Percentiles rank a stretch among this genome's conserved stretches.
Conservation (phyloP, 106 monocot species). For the Platanthera guangdongensis region DNA sequence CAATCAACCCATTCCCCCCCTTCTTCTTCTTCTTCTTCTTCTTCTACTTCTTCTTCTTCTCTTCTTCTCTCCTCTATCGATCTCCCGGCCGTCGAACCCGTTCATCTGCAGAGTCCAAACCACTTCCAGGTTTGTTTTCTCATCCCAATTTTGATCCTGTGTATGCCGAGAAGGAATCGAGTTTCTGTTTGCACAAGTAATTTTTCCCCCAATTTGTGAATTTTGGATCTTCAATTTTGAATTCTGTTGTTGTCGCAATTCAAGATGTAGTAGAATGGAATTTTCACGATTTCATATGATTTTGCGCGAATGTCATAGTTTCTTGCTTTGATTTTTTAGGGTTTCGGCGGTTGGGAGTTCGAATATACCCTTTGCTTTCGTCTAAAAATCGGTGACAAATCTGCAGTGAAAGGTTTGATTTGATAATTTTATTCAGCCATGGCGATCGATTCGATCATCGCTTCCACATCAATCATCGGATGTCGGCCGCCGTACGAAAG, state of each 20-base stretch:
- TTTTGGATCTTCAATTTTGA: background rate
- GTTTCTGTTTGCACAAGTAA: background rate
- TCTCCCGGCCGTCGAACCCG: background rate
- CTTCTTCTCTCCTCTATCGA: background rate
- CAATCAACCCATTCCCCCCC: background rate
- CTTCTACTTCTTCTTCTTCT: slow-evolving; percentile 3
- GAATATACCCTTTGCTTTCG: background rate
- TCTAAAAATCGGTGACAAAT: background rate
- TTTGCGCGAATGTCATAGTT: background rate
- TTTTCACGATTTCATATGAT: no score
- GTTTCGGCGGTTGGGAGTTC: background rate
- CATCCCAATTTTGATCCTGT: background rate
- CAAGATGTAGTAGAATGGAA: background rate
- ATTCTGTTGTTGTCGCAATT: background rate
- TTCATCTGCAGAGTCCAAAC: background rate
- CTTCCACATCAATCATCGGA: slow-evolving; percentile 42
- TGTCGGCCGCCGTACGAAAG: slow-evolving; percentile 27
- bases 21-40: slow-evolving; percentile 8
- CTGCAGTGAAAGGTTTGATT: background rate
- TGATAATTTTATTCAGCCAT: slow-evolving; percentile 1
- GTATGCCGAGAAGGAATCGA: background rate
- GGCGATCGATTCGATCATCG: slow-evolving; percentile 47
- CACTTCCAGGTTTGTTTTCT: slow-evolving; percentile 8
- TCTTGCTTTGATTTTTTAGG: background rate
- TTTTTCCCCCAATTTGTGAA: background rate